Evolutionary conservation across 139 green algal species (phyloP), one percentile per base, ranked within the genome.

Genomic region (Chlorella ohadii): DNA sequence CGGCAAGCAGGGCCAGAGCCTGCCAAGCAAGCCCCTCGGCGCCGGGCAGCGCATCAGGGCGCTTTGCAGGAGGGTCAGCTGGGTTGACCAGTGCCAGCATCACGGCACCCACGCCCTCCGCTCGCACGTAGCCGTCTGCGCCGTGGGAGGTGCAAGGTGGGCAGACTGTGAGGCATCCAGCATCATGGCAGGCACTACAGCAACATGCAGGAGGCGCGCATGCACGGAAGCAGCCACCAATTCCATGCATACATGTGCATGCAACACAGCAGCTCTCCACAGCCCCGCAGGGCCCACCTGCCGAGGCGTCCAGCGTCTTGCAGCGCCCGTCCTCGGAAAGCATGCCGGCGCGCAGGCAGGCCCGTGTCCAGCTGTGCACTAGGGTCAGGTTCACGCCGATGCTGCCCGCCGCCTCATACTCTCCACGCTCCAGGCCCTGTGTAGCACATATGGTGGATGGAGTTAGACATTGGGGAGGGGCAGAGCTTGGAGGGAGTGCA

Each of bases 221-320:
- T n/a, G n/a, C n/a, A n/a, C n/a, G n/a, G n/a, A n/a, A n/a, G n/a
- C n/a, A n/a, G n/a, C n/a, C n/a, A n/a, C n/a, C n/a, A n/a, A n/a
- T n/a, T n/a, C n/a, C n/a, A n/a, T n/a, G n/a, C n/a, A n/a, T n/a
- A n/a, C n/a, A n/a, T n/a, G n/a, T n/a, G n/a, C n/a, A 20, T 67
- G 61, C 23, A 13, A 33, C 13, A 31, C 31, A 72, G 3, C 33
- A 72, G 33, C 65, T 72, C 11, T 23, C 3, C 6, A 36, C 28
- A 16, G 63, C 28, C 28, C 44, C 1, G 76, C 87, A 1, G n/a
- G n/a, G n/a, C 71, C 89, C 90, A 85, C 84, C 88, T 64, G 90
- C 90, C 3, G 79, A 83, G 4, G 90, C 89, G 72, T 98, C 95
- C 33, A 98, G 86, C 6, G 95, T 98, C 87, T 98, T 98, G 88